Evolutionary conservation across 306 rosid genomes (phyloP).

Genomic region (Citrullus mucosospermus): DNA sequence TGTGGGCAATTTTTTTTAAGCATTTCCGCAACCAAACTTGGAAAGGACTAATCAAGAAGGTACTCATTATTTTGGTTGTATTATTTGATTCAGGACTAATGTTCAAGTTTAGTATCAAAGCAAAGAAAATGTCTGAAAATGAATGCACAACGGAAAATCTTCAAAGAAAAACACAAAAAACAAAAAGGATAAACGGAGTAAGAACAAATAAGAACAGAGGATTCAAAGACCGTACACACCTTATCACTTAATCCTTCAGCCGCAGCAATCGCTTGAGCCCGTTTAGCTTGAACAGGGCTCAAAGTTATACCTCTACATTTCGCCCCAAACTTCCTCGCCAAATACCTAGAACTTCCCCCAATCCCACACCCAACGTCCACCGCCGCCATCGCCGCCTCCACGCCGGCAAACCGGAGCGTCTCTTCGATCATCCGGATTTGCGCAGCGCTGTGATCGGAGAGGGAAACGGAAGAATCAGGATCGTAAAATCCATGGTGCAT

Average conservation of each 20-base stretch:
- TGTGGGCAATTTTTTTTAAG: background rate
- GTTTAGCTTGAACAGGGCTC: slow-evolving; percentile 77
- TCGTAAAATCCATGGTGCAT: slow-evolving; percentile 91
- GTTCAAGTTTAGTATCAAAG: background rate
- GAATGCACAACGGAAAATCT: background rate
- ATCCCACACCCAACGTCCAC: slow-evolving; percentile 97
- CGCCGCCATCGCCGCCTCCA: slow-evolving; percentile 30
- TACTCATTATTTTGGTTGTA: background rate
- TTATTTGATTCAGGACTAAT: background rate
- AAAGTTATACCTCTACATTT: slow-evolving; percentile 59
- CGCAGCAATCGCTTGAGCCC: slow-evolving; percentile 74
- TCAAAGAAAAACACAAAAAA: background rate
- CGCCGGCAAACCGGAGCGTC: slow-evolving; percentile 49
- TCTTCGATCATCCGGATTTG: slow-evolving; percentile 82
- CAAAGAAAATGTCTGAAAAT: background rate
- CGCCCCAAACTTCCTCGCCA: slow-evolving; percentile 56
- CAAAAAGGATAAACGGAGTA: background rate
- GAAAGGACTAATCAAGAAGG: background rate
- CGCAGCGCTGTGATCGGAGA: slow-evolving; percentile 66
- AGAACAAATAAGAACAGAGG: background rate
- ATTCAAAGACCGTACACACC: slow-evolving; percentile 15
- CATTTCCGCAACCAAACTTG: background rate
- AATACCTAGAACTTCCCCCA: slow-evolving; percentile 84
- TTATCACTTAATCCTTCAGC: slow-evolving; percentile 42
- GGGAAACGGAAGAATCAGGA: slow-evolving; percentile 29